These are phyloP conservation scores for Zychaea mexicana DNA, from an alignment of 371 early-diverging fungal genomes.

Conservation along the genomic window DNA sequence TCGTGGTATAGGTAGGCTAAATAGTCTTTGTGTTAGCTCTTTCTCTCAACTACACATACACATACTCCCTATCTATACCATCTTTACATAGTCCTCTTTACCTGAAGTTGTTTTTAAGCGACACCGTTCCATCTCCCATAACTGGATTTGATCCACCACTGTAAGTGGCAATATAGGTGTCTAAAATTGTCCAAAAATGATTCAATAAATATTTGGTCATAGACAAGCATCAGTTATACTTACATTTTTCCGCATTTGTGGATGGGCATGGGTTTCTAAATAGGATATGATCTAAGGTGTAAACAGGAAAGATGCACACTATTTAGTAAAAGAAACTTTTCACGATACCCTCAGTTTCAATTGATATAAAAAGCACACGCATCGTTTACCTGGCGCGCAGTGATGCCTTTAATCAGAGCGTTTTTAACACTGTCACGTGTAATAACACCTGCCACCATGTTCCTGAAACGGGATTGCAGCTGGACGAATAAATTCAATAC, in stretches of 20 bases:
- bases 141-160: constrained; percentile 94
- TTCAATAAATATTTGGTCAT: too few species aligned
- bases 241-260: constrained; percentile 84
- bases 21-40: too few species aligned
- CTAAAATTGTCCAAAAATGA: constrained; percentile 31
- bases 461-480: constrained; percentile 86
- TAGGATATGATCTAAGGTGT: constrained; percentile 87
- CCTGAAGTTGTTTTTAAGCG: constrained; percentile 67
- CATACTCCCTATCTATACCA: background rate
- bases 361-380: background rate
- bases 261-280: constrained; percentile 89
- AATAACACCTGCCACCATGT: constrained; percentile 93
- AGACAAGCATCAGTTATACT: too few species aligned
- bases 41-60: too few species aligned
- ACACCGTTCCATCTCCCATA: constrained; percentile 98
- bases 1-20: constrained; percentile 81
- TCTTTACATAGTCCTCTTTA: constrained; percentile 15
- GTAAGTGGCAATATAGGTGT: constrained; percentile 88
- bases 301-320: background rate
- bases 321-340: background rate
- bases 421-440: constrained; percentile 91
- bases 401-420: constrained; percentile 94
- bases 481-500: constrained; percentile 93
- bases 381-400: constrained; percentile 84
- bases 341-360: background rate